phyloP scores from a whole-genome alignment of 1,284 basidiomycete genomes.

The Rhodofomes roseus region DNA sequence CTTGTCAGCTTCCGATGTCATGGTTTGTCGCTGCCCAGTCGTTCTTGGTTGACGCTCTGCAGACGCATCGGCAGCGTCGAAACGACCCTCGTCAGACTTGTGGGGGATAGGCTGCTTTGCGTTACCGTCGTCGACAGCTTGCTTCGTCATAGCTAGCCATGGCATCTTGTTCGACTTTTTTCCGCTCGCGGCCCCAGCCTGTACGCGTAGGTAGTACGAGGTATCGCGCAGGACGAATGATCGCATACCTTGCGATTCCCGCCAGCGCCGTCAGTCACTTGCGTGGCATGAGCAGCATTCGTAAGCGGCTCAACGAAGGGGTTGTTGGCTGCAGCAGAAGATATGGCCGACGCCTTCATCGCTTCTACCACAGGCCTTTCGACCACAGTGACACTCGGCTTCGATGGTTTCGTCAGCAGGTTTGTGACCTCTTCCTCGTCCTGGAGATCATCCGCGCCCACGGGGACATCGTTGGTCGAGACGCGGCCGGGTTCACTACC shows the following conservation, averaged over 20 bases:
- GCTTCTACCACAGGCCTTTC: neutral
- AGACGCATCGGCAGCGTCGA: neutral
- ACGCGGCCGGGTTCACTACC: neutral
- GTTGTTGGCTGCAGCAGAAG: neutral
- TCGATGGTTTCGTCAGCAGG: neutral
- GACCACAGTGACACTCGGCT: neutral
- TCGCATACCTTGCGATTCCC: neutral
- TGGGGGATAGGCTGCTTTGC: neutral
- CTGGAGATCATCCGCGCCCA: neutral
- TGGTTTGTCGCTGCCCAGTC: neutral
- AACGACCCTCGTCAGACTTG: neutral
- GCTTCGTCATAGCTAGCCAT: slow-evolving; percentile 11
- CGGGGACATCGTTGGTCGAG: no score
- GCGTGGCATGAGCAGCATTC: neutral
- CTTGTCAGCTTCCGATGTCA: neutral
- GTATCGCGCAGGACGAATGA: neutral
- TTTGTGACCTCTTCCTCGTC: neutral
- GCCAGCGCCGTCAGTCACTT: neutral
- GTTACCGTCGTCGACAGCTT: neutral
- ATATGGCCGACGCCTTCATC: neutral
- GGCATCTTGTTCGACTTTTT: slow-evolving; percentile 12
- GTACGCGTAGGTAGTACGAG: neutral
- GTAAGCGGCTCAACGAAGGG: neutral
- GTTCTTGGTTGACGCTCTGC: neutral
- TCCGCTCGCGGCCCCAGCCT: neutral